Evolutionary conservation across 345 rosid genomes (phyloP), one percentile per base, ranked within the genome.

Genomic region (Pseudoturritis turrita): DNA sequence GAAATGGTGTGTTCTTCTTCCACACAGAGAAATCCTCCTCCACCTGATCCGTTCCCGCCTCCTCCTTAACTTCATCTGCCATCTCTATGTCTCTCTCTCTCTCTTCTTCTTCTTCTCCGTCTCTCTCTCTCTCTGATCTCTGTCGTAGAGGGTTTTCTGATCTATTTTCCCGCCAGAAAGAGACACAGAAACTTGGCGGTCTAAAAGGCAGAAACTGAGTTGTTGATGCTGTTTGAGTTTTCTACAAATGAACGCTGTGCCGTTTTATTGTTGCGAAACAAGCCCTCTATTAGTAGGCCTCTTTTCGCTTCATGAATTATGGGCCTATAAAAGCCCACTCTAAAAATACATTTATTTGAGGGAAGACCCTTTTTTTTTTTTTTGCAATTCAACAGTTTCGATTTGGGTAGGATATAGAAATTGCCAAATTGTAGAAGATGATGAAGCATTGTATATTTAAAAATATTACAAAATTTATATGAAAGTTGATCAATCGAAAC

Each of bases 1-100:
- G 87, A 57, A 91, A 81, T 2, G 93, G 93, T 21, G 93, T 86
- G 85, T 89, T 95, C 86, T 85, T 91, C 73, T 89, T 94, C 97
- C 96, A 95, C 10, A 89, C 84, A 1, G 83, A 25, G 90, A 85
- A 91, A 39, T 95, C 96, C 53, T 91, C 99, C 55, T 91, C 91
- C 45, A 89, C 81, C 71, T 89, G 94, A 43, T 82, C 85, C 45
- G 72, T 41, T 33, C 71, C 80, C 29, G 74, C 26, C 5, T 87
- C 87, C 3, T 80, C 77, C 7, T 68, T 77, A 11, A 80, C 86
- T 17, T 74, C 87, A 22, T 87, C 90, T 79, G 81, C 82, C 36
- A 39, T 44, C 21, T 29, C 1, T 33, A 25, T 26, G n/a, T 43
- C 14, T 19, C 52, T 46, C 51, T 47, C 18, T 35, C 37, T 40